These are phyloP conservation scores for Fusarium veterinarium DNA, from an alignment of 2,329 filamentous ascomycete genomes.

Conservation along the genomic window DNA sequence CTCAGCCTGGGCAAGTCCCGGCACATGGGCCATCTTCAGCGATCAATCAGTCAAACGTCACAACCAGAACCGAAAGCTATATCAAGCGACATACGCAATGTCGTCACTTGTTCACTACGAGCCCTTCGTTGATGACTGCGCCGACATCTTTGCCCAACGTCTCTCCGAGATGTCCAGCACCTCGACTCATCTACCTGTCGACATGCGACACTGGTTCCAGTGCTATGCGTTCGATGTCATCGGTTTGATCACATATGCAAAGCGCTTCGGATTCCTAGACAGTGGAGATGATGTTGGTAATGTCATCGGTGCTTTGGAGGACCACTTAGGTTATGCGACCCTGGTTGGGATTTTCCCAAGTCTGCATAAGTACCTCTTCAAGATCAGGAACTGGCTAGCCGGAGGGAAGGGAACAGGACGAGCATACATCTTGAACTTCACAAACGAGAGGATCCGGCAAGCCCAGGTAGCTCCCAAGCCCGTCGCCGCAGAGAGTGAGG, in stretches of 20 bases:
- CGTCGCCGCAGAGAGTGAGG: neutral
- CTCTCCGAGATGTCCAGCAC: slow-evolving; percentile 8
- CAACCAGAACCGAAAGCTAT: slow-evolving; percentile 11
- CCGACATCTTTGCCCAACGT: slow-evolving; percentile 5
- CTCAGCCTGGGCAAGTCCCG: neutral
- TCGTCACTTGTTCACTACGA: slow-evolving; percentile 28
- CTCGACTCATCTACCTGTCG: fast-evolving
- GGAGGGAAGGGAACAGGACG: slow-evolving; percentile 8
- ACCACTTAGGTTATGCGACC: slow-evolving; percentile 6
- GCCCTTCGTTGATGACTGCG: slow-evolving; percentile 21
- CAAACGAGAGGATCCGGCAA: slow-evolving; percentile 9
- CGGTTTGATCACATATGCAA: slow-evolving; percentile 27
- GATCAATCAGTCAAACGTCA: slow-evolving; percentile 9
- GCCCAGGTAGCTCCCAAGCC: slow-evolving; percentile 7
- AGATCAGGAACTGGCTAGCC: slow-evolving; percentile 8
- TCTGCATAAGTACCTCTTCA: slow-evolving; percentile 3
- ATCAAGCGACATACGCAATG: slow-evolving; percentile 32
- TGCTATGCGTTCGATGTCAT: slow-evolving; percentile 35
- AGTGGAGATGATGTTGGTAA: slow-evolving; percentile 13
- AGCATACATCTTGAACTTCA: slow-evolving; percentile 22
- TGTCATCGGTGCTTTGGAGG: slow-evolving; percentile 19
- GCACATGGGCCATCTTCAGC: slow-evolving; percentile 3
- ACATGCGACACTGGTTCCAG: slow-evolving; percentile 32
- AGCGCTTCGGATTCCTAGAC: slow-evolving; percentile 25
- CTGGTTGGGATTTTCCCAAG: slow-evolving; percentile 6